phyloP scores from a whole-genome alignment of 306 rosid species.

The Abrus precatorius region DNA sequence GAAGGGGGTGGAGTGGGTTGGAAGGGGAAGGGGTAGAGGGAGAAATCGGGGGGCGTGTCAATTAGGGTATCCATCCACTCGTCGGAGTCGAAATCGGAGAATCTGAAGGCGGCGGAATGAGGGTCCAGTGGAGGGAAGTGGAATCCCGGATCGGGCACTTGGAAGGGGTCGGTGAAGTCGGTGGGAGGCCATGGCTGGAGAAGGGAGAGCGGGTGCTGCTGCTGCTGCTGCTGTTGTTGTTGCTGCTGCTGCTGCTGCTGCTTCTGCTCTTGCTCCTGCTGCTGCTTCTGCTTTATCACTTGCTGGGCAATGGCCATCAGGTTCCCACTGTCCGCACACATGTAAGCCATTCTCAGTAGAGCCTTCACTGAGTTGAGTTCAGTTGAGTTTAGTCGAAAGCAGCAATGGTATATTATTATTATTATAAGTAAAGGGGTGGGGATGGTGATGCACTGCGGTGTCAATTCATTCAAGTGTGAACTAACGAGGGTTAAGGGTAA shows the following conservation, averaged over 20 bases:
- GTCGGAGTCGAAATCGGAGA: conserved; percentile 86
- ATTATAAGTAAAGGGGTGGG: too few species aligned
- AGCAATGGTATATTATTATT: too few species aligned
- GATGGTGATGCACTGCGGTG: too few species aligned
- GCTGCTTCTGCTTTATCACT: conserved; percentile 91
- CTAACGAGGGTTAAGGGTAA: too few species aligned
- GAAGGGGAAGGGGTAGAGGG: conserved; percentile 55
- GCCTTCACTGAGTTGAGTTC: too few species aligned
- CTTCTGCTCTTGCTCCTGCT: conserved; percentile 80
- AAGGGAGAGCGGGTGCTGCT: conserved; percentile 53
- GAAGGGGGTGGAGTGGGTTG: conserved; percentile 48
- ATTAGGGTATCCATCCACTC: conserved; percentile 97
- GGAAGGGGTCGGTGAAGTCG: conserved; percentile 81
- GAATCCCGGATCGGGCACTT: conserved; percentile 68
- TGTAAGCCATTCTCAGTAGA: conserved; percentile 75
- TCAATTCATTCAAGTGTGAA: too few species aligned
- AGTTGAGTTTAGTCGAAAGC: too few species aligned
- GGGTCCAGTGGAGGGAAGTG: conserved; percentile 75
- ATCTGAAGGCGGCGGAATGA: conserved; percentile 69
- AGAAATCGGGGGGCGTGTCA: conserved; percentile 72
- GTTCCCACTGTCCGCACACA: conserved; percentile 96
- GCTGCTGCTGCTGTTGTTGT: conserved; percentile 44
- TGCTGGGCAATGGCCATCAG: conserved; percentile 99
- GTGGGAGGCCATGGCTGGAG: conserved; percentile 77
- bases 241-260: conserved; percentile 56